phyloP scores from a whole-genome alignment of 805 yeast genomes.

The Kodamaea neixiangensis region DNA sequence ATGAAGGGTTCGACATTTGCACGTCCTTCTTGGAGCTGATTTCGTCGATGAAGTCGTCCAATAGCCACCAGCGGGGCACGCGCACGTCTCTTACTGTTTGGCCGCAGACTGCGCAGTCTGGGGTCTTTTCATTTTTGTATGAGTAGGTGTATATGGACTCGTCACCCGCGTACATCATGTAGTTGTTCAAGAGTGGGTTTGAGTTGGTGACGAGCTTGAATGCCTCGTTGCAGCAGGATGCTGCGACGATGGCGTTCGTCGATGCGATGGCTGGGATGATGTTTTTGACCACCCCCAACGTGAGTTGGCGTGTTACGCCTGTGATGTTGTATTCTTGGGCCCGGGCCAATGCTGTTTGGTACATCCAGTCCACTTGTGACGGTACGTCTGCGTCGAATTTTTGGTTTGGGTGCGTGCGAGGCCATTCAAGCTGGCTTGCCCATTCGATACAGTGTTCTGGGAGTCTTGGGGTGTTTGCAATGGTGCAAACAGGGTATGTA shows the following conservation, averaged over 20 bases:
- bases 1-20: slow-evolving; percentile 46
- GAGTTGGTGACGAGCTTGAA: slow-evolving; percentile 74
- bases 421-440: slow-evolving; percentile 80
- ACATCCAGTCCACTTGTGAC: slow-evolving; percentile 66
- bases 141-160: slow-evolving; percentile 75
- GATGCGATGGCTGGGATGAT: slow-evolving; percentile 94
- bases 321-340: slow-evolving; percentile 66
- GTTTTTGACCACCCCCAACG: slow-evolving; percentile 86
- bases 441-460: slow-evolving; percentile 96
- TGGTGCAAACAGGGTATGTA: slow-evolving; percentile 88
- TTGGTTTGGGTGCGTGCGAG: slow-evolving; percentile 43
- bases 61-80: slow-evolving; percentile 31
- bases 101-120: slow-evolving; percentile 81
- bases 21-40: slow-evolving; percentile 31
- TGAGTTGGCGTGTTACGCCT: slow-evolving; percentile 72
- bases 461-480: slow-evolving; percentile 89
- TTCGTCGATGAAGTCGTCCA: slow-evolving; percentile 43
- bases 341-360: slow-evolving; percentile 52
- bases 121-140: slow-evolving; percentile 60
- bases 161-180: slow-evolving; percentile 86
- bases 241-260: slow-evolving; percentile 90
- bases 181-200: slow-evolving; percentile 68
- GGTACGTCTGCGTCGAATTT: slow-evolving; percentile 69
- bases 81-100: slow-evolving; percentile 24
- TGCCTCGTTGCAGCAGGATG: slow-evolving; percentile 83